Conservation (phyloP, 164 flowering plant genomes). For the Magnolia changhungtana region DNA sequence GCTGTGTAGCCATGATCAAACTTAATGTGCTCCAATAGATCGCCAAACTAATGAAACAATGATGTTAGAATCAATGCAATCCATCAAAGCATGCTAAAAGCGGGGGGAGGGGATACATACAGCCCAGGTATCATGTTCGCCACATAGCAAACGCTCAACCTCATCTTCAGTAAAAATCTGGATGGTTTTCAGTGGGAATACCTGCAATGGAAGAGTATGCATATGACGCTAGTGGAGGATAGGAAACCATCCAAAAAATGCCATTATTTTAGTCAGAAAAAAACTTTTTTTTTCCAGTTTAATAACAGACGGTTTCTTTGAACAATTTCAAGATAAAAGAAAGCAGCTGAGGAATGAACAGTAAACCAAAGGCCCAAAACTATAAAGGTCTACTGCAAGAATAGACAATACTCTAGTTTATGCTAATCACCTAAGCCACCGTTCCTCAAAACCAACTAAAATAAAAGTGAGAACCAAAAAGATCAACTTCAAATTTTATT, state of each 20-base stretch:
- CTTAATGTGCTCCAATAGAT: constrained; percentile 73
- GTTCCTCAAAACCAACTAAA: no score
- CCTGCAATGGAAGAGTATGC: constrained; percentile 37
- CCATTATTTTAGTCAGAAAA: no score
- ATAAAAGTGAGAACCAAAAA: no score
- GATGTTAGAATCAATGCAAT: neutral
- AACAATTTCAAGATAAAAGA: no score
- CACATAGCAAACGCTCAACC: constrained; percentile 79
- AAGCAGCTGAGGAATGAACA: no score
- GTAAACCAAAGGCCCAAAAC: no score
- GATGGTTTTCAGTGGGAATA: constrained; percentile 66
- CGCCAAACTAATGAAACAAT: constrained; percentile 36
- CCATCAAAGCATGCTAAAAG: neutral
- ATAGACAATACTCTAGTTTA: no score
- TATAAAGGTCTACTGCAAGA: no score
- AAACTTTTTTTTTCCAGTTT: no score
- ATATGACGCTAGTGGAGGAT: neutral
- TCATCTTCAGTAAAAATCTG: constrained; percentile 80
- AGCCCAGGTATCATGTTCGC: constrained; percentile 68
- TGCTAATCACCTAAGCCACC: no score
- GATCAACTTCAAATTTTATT: no score
- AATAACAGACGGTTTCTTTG: no score
- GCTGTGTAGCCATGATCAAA: constrained; percentile 97
- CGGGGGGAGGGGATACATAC: constrained; percentile 38
- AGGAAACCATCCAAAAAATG: neutral